A percentile compares a stretch with the other conserved stretches of the same genome.
These are phyloP conservation scores for Arctium lappa DNA, from an alignment of 129 eudicot genomes.

Conservation along the genomic window DNA sequence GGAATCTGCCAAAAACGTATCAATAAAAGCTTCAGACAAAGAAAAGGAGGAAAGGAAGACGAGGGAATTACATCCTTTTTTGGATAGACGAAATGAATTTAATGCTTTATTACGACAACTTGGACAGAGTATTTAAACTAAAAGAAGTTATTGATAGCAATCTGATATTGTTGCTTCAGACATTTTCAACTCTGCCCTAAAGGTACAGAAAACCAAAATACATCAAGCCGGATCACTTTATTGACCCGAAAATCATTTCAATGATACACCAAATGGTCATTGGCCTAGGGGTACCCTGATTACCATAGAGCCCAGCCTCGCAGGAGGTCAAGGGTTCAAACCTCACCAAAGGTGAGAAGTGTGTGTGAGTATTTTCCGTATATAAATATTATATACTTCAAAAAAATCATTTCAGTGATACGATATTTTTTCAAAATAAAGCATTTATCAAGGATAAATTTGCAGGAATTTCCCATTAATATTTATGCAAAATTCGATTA, in stretches of 20 bases:
- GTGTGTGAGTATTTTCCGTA: neutral
- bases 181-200: constrained; percentile 3
- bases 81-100: neutral
- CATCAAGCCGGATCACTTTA: neutral
- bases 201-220: neutral
- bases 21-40: neutral
- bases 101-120: neutral
- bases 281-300: neutral
- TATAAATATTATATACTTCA: neutral
- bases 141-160: neutral
- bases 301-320: neutral
- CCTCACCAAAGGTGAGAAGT: neutral
- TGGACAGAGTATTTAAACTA: neutral
- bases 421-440: neutral
- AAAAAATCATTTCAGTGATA: neutral
- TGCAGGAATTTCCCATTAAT: neutral
- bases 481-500: neutral
- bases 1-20: constrained; percentile 42
- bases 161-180: constrained; percentile 1
- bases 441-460: neutral
- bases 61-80: neutral
- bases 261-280: neutral
- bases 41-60: neutral
- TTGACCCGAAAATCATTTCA: neutral
- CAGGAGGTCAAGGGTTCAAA: neutral